Base-by-base conservation (phyloP, 2,329 filamentous ascomycete genomes). In the Phialophora expanda region DNA sequence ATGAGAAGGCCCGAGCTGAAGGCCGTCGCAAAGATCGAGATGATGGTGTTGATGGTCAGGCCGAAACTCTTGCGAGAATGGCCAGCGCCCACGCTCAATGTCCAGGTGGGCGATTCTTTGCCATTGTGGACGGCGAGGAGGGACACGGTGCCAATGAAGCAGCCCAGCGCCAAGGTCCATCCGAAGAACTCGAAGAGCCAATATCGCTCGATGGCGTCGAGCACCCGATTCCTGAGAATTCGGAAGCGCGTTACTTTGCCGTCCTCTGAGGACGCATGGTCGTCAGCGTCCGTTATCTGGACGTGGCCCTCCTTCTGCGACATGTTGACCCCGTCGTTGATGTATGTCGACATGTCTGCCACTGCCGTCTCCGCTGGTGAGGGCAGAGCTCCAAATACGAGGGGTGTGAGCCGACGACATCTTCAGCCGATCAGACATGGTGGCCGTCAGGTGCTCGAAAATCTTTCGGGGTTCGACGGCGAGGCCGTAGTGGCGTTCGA, bases 121-220 rank as follows among this genome's bases (percentile, higher is more conserved):
- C 53, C 53, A 24, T 48, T 30, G 53, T 48, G 48, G 0, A 56
- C 51, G 26, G 51, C 53, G 6, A 56, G 60, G 14, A 62, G 50
- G 7, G 38, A 51, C 22, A 62, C 51, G 30, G 48, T 41, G 53
- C 51, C 51, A 2, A 56, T 22, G 34, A 62, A 34, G 24, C 44
- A 55, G 50, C 51, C 50, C 20, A 50, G 24, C 14, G 60, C 60
- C 53, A 62, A 26, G 22, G 53, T 32, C 50, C 50, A 56, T 22
- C 60, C 60, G 32, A 62, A 62, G 34, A 65, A 59, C 24, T 61
- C 62, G n/a, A 65, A 65, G 22, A 59, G 50, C 57, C 57, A 65
- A 41, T 61, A 65, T 28, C 41, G 56, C 53, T 59, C 62, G 50
- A 65, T 44, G 41, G 57, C 51, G 22, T 56, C 32, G 34, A 61